Evolutionary conservation across 768 basidiomycete species (phyloP), one percentile per base, ranked within the genome.

Genomic region (Rossbeevera mucosa): DNA sequence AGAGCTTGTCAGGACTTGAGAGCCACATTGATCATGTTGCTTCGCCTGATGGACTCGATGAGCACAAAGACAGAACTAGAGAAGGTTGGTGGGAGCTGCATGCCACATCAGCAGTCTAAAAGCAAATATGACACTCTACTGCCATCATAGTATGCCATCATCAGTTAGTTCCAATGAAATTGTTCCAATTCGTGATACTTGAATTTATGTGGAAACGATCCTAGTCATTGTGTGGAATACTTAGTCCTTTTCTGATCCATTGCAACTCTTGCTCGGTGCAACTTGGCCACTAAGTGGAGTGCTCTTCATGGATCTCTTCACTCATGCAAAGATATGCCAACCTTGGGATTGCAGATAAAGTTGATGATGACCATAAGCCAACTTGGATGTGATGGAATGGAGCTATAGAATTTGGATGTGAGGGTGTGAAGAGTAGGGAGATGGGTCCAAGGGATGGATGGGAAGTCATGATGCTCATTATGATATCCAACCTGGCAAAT

Each of bases 391-490:
- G 85, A 79, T 0, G 94, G 92, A 22, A 97, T 76, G 5, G 74
- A 80, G 58, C 92, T 89, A 72, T 99, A 99, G 66, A 88, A 94
- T 68, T 98, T 94, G 3, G 86, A 87, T 7, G 94, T 95, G 25
- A 96, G 77, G 2, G 78, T 77, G 26, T 85, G 83, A 20, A 99
- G 81, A 5, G 81, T 80, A 2, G 94, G 91, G 0, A 98, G 79
- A 21, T 89, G 83, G 16, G 94, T 97, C 96, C 96, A 99, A 1
- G 96, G 80, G 1, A 99, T 72, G 12, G 93, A 93, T 7, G 96
- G 94, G 71, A 99, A 98, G 72, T 99, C 96, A 71, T 99, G 96
- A 71, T 99, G 96, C 64, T 98, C 96, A 70, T 99, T 97, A 69
- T 99, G 96, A 66, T 97, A 98, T 33, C 96, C 96, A 59, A 97